Evolutionary conservation across 192 early-diverging fungal species (phyloP), one percentile per base, ranked within the genome.

Genomic region (Backusella parvicylindrica): DNA sequence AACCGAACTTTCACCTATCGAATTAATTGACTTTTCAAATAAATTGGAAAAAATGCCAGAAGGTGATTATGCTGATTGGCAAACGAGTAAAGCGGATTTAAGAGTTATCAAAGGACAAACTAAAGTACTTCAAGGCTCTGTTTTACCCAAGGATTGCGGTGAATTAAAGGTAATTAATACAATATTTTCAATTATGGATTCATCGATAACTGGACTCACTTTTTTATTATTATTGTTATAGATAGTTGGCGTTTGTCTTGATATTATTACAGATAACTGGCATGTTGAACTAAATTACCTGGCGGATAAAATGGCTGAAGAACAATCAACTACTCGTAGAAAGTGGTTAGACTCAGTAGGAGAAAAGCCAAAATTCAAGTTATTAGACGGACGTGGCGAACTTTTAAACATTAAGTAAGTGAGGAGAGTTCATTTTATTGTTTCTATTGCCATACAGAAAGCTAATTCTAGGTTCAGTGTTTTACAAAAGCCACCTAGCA

Each of bases 401-500:
- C 83, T 82, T n/a, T 70, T 84, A 7, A 63, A 82, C 28, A 67
- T 86, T 18, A 79, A 83, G 85, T 87, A 71, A 77, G 68, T 78
- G 21, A 21, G 28, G 1, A 68, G 12, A n/a, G 43, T 6, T 60
- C 21, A 7, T 13, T 11, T 3, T 26, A 60, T 13, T 26, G 21
- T 26, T 12, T 9, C 11, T 38, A 28, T 13, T 60, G 0, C 1
- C 11, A 3, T 38, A 38, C 12, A 23, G 21, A 1, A 66, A 64
- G 6, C 35, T 36, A 56, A 31, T 21, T n/a, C 18, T 16, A 12
- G 8, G 3, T 68, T 76, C 32, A 82, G 87, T 2, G 82, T 93
- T 11, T 82, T 85, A 8, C 86, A 89, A 76, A 82, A 85, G 26
- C 89, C 89, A 47, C 90, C 93, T 33, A 89, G 89, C 30, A 68